Conservation (phyloP, 177 flowering plant species). For the Vitis hybrid region DNA sequence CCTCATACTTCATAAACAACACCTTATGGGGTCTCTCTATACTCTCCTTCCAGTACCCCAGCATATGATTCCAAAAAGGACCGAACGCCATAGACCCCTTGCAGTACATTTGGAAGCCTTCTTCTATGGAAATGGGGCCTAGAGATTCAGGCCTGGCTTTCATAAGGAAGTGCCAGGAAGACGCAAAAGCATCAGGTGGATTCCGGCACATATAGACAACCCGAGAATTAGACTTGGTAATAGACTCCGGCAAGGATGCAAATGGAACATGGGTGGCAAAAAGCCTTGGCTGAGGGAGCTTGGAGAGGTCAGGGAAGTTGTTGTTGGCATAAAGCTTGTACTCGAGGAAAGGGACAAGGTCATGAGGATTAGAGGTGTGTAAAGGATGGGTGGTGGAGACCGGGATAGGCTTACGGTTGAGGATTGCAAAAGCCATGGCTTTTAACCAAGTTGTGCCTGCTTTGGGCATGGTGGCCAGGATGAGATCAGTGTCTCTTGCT, state of each 20-base stretch:
- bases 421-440: constrained; percentile 18
- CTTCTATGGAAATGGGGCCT: constrained; percentile 12
- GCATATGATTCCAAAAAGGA: constrained; percentile 39
- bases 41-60: constrained; percentile 44
- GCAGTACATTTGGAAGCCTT: constrained; percentile 37
- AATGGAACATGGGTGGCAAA: constrained; percentile 36
- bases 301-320: constrained; percentile 26
- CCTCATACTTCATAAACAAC: constrained; percentile 40
- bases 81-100: constrained; percentile 32
- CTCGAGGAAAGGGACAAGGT: constrained; percentile 41
- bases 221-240: constrained; percentile 1
- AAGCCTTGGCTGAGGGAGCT: constrained; percentile 19
- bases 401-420: neutral
- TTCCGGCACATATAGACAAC: constrained; percentile 29
- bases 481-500: constrained; percentile 13
- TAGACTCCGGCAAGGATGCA: constrained; percentile 4
- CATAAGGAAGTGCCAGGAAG: constrained; percentile 25
- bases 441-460: constrained; percentile 29
- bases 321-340: constrained; percentile 26
- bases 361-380: constrained; percentile 37
- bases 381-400: constrained; percentile 19
- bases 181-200: constrained; percentile 28
- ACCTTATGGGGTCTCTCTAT: constrained; percentile 22
- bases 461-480: neutral
- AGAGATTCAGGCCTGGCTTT: constrained; percentile 3